Percentiles rank a stretch among this genome's conserved stretches.
phyloP scores from a whole-genome alignment of 441 rosid genomes.

The Pelargonium fulgidum region DNA sequence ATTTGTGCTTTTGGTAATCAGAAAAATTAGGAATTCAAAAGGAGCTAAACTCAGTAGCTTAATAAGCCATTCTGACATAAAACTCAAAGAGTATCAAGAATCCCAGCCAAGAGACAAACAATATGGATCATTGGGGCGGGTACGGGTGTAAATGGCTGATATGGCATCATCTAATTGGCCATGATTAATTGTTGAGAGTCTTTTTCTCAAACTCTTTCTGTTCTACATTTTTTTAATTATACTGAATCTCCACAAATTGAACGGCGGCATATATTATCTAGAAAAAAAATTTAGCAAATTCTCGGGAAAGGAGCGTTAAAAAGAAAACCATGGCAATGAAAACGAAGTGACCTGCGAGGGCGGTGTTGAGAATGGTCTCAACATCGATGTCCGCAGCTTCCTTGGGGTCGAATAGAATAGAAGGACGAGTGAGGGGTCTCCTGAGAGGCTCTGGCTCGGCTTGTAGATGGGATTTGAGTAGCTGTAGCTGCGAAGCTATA shows the following conservation, averaged over 20 bases:
- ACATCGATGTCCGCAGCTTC: slow-evolving; percentile 77
- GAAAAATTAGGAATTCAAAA: not conserved
- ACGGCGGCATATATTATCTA: not conserved
- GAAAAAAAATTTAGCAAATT: not conserved
- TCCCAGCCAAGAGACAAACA: no score
- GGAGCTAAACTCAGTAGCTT: not conserved
- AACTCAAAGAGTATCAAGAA: no score
- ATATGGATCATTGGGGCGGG: no score
- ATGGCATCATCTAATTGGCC: no score
- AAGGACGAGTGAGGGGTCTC: slow-evolving; percentile 58
- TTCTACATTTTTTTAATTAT: not conserved
- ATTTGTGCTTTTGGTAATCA: not conserved
- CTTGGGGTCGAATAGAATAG: slow-evolving; percentile 48
- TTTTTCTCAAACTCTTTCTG: no score
- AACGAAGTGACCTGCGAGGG: slow-evolving; percentile 49
- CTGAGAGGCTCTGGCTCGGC: slow-evolving; percentile 44
- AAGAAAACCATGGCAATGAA: not conserved
- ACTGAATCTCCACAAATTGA: no score
- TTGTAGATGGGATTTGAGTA: slow-evolving; percentile 47
- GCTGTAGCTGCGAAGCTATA: slow-evolving; percentile 62
- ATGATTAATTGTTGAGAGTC: no score
- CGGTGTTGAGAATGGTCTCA: slow-evolving; percentile 55
- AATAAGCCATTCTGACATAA: not conserved
- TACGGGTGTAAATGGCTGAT: no score
- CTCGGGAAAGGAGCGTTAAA: not conserved